A percentile compares a stretch with the other conserved stretches of the same genome.
phyloP scores from a whole-genome alignment of 345 rosid species.

The Eucalyptus dawsonii region DNA sequence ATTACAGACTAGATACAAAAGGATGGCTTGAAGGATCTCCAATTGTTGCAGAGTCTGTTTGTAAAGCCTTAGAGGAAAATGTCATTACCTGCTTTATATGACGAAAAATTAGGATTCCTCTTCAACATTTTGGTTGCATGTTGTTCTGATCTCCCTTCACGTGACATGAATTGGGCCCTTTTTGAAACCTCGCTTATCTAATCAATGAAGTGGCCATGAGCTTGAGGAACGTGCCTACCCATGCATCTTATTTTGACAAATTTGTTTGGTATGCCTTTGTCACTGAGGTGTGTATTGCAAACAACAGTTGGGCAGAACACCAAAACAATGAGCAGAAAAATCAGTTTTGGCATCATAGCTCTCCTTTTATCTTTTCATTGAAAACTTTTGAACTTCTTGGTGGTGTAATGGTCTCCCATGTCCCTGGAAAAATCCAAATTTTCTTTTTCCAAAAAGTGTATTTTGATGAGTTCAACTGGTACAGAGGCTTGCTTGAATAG shows the following conservation, averaged over 20 bases:
- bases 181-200: not conserved
- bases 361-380: not conserved
- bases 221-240: not conserved
- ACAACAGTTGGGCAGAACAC: not conserved
- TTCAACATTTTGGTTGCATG: not conserved
- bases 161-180: not conserved
- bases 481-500: not conserved
- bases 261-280: not conserved
- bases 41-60: not conserved
- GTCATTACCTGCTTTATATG: not conserved
- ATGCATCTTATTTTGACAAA: not conserved
- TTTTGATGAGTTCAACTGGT: not conserved
- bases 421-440: not conserved
- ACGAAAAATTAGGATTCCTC: not conserved
- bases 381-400: not conserved
- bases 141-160: not conserved
- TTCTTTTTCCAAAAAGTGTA: not conserved
- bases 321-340: not conserved
- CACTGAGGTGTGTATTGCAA: not conserved
- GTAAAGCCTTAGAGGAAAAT: not conserved
- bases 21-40: not conserved
- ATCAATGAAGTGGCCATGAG: not conserved
- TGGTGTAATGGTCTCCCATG: not conserved
- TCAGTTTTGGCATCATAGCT: not conserved
- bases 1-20: not conserved